These are phyloP conservation scores for Cercospora beticola DNA, from an alignment of 2,329 filamentous ascomycete species.

Conservation along the genomic window DNA sequence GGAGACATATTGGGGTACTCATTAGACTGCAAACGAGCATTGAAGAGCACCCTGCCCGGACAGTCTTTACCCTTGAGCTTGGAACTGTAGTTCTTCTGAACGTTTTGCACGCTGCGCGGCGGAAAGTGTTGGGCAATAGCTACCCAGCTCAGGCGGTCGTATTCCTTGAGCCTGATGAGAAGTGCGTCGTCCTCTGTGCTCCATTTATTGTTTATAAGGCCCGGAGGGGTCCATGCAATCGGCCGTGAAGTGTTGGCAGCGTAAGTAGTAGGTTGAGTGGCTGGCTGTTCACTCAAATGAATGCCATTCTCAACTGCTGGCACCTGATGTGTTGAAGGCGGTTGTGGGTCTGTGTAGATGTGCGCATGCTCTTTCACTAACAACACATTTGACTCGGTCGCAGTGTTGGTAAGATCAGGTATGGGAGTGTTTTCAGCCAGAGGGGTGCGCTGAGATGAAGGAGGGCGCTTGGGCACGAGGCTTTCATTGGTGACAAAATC, in stretches of 20 bases:
- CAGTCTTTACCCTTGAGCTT: constrained; percentile 29
- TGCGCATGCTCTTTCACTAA: background rate
- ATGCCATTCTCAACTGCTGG: background rate
- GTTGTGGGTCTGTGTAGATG: background rate
- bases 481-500: background rate
- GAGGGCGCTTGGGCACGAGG: background rate
- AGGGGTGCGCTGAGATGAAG: background rate
- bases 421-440: background rate
- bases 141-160: constrained; percentile 13
- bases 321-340: background rate
- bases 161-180: constrained; percentile 18
- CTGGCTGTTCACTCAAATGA: background rate
- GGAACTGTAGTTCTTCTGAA: constrained; percentile 28
- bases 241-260: constrained; percentile 12
- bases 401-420: background rate
- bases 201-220: constrained; percentile 3
- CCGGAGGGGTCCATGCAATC: background rate
- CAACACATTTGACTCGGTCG: background rate
- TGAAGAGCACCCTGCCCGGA: constrained; percentile 32
- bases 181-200: constrained; percentile 19
- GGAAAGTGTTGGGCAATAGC: constrained; percentile 22
- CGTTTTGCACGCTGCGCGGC: constrained; percentile 17
- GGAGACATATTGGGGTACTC: constrained; percentile 5
- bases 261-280: background rate
- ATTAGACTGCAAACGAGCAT: constrained; percentile 11